Conservation (phyloP, 768 basidiomycete species). For the Boletus rubropictus region DNA sequence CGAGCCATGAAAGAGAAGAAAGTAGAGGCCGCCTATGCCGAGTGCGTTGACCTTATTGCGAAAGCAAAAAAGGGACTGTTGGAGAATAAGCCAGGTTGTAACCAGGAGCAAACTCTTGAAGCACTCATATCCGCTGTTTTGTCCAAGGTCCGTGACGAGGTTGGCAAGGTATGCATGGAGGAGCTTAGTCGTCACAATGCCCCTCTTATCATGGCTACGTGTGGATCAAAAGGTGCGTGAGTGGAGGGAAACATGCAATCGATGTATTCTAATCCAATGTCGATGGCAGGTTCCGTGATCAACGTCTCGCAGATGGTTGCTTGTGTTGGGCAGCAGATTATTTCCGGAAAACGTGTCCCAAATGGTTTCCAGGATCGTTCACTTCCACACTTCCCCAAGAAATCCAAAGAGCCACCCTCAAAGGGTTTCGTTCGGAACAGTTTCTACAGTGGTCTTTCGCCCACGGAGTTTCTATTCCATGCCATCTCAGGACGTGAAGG, state of each 20-base stretch:
- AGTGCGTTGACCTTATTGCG: conserved; percentile 83
- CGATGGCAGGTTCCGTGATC: conserved; percentile 84
- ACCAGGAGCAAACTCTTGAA: conserved; percentile 95
- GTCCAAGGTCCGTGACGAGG: conserved; percentile 92
- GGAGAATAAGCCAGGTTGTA: conserved; percentile 95
- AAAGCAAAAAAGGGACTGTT: conserved; percentile 86
- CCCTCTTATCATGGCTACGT: conserved; percentile 97
- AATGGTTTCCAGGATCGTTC: conserved; percentile 99
- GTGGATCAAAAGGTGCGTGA: conserved; percentile 97
- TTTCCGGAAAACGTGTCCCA: conserved; percentile 94
- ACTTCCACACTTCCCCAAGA: conserved; percentile 97
- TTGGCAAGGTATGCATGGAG: conserved; percentile 96
- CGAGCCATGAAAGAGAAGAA: conserved; percentile 74
- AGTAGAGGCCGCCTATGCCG: conserved; percentile 83
- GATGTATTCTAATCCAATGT: not conserved
- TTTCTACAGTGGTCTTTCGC: conserved; percentile 86
- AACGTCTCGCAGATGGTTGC: conserved; percentile 99
- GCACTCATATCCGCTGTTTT: conserved; percentile 91
- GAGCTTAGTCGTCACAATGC: conserved; percentile 98
- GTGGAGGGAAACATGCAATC: conserved; percentile 6
- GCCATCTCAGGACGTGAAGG: conserved; percentile 98
- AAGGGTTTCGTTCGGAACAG: conserved; percentile 98
- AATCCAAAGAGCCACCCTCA: conserved; percentile 90
- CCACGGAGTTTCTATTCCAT: conserved; percentile 98
- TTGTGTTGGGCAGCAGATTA: conserved; percentile 99